Evolutionary conservation across 2,329 filamentous ascomycete species (phyloP).

Genomic region (Colletotrichum melonis): DNA sequence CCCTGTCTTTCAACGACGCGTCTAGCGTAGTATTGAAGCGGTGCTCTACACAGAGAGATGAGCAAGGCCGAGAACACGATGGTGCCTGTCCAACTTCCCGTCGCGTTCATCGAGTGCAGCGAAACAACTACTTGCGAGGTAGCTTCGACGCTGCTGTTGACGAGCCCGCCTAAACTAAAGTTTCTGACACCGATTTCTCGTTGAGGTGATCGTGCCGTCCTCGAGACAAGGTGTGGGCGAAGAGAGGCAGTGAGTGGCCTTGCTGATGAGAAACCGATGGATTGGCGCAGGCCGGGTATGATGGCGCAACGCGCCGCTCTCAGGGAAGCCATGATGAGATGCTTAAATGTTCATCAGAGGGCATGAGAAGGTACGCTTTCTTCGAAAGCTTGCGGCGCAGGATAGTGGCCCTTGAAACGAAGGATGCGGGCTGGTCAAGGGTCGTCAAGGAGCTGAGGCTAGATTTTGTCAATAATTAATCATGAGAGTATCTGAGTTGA

Average conservation of each 20-base stretch:
- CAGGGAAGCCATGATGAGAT: conserved; percentile 21
- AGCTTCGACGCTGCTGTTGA: conserved; percentile 24
- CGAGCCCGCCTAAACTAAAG: conserved; percentile 46
- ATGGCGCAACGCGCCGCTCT: conserved; percentile 13
- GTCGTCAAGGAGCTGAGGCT: not conserved
- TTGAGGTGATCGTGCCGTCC: not conserved
- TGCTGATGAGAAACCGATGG: conserved; percentile 10
- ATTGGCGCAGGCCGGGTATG: not conserved
- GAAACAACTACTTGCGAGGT: conserved; percentile 32
- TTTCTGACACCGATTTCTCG: not conserved
- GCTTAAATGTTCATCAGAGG: not conserved
- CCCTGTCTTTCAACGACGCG: not conserved
- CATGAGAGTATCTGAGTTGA: not conserved
- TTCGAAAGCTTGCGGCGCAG: not conserved
- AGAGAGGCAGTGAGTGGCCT: conserved; percentile 5
- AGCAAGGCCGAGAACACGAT: conserved; percentile 1
- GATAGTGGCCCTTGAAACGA: not conserved
- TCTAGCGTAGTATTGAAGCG: not conserved
- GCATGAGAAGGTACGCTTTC: not conserved
- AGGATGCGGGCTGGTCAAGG: not conserved
- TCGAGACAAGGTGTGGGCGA: conserved; percentile 2
- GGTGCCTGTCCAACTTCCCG: conserved; percentile 2
- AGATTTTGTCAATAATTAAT: not conserved
- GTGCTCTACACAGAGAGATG: not conserved
- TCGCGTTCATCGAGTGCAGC: not conserved